Evolutionary conservation across 1,284 basidiomycete species (phyloP).

Genomic region (Pascua sp.): DNA sequence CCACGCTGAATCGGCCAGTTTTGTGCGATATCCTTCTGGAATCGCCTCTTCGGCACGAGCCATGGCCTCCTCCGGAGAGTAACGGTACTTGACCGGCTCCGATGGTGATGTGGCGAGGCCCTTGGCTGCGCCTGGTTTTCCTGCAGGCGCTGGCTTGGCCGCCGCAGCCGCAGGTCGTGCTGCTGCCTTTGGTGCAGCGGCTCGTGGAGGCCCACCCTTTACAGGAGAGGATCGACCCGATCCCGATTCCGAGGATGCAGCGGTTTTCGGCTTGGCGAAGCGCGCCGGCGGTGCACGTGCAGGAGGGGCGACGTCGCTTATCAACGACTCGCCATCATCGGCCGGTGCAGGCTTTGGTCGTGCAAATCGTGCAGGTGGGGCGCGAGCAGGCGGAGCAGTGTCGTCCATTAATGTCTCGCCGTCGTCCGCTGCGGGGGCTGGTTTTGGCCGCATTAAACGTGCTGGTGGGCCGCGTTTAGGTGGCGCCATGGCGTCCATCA

Average conservation of each 20-base stretch:
- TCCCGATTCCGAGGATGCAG: background rate
- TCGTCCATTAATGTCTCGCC: background rate
- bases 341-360: no score
- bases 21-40: slow-evolving; percentile 66
- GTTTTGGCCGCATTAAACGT: background rate
- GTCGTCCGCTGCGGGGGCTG: background rate
- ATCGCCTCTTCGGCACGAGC: slow-evolving; percentile 70
- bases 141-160: slow-evolving; percentile 37
- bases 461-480: background rate
- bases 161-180: slow-evolving; percentile 30
- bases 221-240: background rate
- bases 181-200: slow-evolving; percentile 8
- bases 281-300: background rate
- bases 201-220: background rate
- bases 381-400: background rate
- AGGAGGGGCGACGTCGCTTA: no score
- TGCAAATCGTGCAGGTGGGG: no score
- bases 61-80: slow-evolving; percentile 89
- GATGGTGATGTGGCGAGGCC: slow-evolving; percentile 56
- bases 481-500: slow-evolving; percentile 5
- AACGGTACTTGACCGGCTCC: slow-evolving; percentile 87
- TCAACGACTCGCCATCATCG: no score
- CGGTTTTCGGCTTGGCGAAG: background rate
- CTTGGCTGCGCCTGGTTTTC: slow-evolving; percentile 52
- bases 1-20: slow-evolving; percentile 84